phyloP scores from a whole-genome alignment of 2,329 filamentous ascomycete species.

The Endoconidiophora laricicola region DNA sequence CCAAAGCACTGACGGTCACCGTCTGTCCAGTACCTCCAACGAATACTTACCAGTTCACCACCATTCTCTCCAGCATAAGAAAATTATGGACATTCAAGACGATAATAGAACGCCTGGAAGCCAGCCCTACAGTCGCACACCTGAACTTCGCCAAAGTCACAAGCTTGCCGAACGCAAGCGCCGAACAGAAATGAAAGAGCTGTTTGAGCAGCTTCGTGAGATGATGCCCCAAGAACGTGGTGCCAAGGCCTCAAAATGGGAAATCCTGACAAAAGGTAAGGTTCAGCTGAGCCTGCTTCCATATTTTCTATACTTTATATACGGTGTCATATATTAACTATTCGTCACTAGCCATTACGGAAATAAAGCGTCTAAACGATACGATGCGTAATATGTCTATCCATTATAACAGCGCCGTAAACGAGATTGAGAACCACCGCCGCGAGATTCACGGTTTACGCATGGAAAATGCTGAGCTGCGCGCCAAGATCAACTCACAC shows the following conservation, averaged over 20 bases:
- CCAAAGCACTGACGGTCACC: conserved; percentile 29
- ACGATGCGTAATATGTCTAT: conserved; percentile 29
- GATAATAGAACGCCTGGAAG: conserved; percentile 36
- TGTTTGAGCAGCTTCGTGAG: conserved; percentile 66
- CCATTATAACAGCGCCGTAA: conserved; percentile 26
- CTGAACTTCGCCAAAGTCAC: conserved; percentile 67
- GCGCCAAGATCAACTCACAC: conserved; percentile 19
- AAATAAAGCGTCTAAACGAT: conserved; percentile 40
- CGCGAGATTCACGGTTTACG: conserved; percentile 31
- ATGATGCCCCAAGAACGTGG: conserved; percentile 67
- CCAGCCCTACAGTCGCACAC: conserved; percentile 68
- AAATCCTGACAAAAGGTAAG: conserved; percentile 71
- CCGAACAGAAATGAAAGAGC: conserved; percentile 73
- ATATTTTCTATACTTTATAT: no score
- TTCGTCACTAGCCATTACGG: conserved; percentile 35
- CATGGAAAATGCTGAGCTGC: conserved; percentile 32
- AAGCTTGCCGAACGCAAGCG: conserved; percentile 74
- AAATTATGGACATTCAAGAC: conserved; percentile 47
- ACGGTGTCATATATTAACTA: conserved; percentile 4
- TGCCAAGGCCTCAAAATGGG: conserved; percentile 79
- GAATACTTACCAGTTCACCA: conserved; percentile 51
- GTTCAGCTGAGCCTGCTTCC: not conserved
- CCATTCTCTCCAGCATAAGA: conserved; percentile 59
- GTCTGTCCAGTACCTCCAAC: conserved; percentile 30
- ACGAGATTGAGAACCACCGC: conserved; percentile 32